Evolutionary conservation across 257 asterid species (phyloP), one percentile per base, ranked within the genome.

Genomic region (Schizonepeta tenuifolia): DNA sequence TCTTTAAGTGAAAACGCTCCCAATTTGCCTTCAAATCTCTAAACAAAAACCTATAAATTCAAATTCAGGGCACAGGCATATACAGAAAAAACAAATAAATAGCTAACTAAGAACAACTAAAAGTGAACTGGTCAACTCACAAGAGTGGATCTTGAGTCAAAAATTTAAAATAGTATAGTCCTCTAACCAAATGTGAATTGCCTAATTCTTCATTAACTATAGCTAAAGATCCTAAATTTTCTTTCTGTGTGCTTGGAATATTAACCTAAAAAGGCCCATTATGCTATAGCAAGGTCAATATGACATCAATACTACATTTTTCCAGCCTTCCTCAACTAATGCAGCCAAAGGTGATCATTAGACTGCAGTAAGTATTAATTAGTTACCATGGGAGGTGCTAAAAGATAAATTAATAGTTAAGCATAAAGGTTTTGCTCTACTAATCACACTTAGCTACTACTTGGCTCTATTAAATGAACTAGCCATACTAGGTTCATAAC

Each of bases 341-440:
- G 56, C 62, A 9, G 61, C 61, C 33, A 50, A 33, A 55, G 11
- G 10, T 46, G 43, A 50, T 50, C 58, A 49, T 49, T 66, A 18
- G 57, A 50, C 38, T 51, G 36, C 38, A 17, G 41, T 47, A 54
- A 51, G 20, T 49, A 47, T 67, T 33, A 44, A 22, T 9, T 55
- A 55, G 18, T 22, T 22, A 55, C 61, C 9, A 55, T 11, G 0
- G 61, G 18, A 22, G 36, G 17, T 55, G 18, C 17, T 55, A 53
- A 9, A 53, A 53, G 33, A 9, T 22, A 53, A 3, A 55, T 0
- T 12, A 20, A 7, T 6, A 15, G 17, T n/a, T n/a, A n/a, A n/a
- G n/a, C n/a, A n/a, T n/a, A n/a, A n/a, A 41, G 20, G 7, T 6
- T 20, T 21, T 41, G 1, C 55, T 26, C 55, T 3, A 40, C 21